These are phyloP conservation scores for Coriaria nepalensis DNA, from an alignment of 306 rosid species.

Conservation along the genomic window DNA sequence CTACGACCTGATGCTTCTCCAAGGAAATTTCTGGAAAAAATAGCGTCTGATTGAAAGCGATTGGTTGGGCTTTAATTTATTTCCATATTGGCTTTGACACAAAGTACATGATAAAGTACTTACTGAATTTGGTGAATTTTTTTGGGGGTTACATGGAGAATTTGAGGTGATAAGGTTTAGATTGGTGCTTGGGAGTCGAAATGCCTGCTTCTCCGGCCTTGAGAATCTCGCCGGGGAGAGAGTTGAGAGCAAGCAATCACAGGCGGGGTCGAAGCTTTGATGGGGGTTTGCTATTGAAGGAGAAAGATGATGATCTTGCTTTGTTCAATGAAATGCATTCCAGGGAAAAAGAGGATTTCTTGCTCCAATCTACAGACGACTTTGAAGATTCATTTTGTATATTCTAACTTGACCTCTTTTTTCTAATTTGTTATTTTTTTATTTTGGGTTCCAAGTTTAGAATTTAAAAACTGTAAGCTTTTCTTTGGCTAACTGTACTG, in stretches of 20 bases:
- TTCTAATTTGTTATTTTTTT: conserved; percentile 1
- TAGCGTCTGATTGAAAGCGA: conserved; percentile 1
- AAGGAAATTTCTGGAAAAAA: conserved; percentile 12
- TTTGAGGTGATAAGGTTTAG: conserved; percentile 13
- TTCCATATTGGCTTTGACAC: not conserved
- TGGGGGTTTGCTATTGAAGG: conserved; percentile 42
- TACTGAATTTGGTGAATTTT: conserved; percentile 15
- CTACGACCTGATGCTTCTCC: conserved; percentile 13
- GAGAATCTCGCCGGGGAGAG: conserved; percentile 65
- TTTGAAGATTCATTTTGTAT: conserved; percentile 64
- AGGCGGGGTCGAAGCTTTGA: conserved; percentile 68
- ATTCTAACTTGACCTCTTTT: conserved; percentile 13
- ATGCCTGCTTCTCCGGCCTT: conserved; percentile 76
- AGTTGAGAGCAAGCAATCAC: conserved; percentile 40
- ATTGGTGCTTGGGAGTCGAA: conserved; percentile 19
- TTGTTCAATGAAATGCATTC: conserved; percentile 66
- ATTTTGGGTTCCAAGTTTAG: not conserved
- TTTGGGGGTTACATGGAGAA: conserved; percentile 18
- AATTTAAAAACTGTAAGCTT: conserved; percentile 1
- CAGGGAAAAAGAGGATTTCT: conserved; percentile 52
- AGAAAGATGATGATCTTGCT: conserved; percentile 68
- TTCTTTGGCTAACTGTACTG: conserved; percentile 17
- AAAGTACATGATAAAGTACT: conserved; percentile 2
- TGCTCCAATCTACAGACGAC: conserved; percentile 66
- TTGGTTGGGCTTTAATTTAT: conserved; percentile 7